Conservation (phyloP, 2,329 filamentous ascomycete genomes). For the Colletotrichum musae region DNA sequence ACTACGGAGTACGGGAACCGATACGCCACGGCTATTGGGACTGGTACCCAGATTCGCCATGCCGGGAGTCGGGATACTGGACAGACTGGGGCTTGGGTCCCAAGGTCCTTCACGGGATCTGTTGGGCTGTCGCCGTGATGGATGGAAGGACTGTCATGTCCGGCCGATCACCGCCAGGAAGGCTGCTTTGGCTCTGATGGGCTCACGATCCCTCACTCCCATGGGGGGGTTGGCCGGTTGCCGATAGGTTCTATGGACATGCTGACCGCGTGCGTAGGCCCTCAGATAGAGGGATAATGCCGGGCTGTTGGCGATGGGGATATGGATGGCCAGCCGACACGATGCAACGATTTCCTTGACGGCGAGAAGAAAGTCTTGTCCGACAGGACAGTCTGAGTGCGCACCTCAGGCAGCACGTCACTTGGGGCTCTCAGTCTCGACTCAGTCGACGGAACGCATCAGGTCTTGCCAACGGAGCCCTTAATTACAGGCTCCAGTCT, state of each 20-base stretch:
- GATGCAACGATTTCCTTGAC: not conserved
- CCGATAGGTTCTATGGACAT: not conserved
- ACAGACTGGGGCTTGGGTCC: not conserved
- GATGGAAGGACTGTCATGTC: constrained; percentile 9
- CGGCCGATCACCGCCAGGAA: constrained; percentile 11
- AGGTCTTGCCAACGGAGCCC: constrained; percentile 27
- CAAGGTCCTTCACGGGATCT: not conserved
- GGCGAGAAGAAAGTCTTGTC: not conserved
- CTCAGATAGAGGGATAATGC: not conserved
- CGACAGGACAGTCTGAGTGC: not conserved
- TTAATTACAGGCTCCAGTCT: constrained; percentile 30
- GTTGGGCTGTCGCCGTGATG: constrained; percentile 1
- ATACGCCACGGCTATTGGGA: no score
- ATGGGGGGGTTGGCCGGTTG: constrained; percentile 6
- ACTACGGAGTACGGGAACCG: not conserved
- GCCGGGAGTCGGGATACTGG: not conserved
- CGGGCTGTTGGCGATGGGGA: not conserved
- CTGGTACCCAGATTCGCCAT: constrained; percentile 15
- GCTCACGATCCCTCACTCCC: constrained; percentile 1
- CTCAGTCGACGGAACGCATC: constrained; percentile 28
- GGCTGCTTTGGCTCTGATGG: constrained; percentile 13
- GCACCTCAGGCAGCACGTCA: not conserved
- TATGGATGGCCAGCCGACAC: not conserved
- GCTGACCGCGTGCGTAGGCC: not conserved
- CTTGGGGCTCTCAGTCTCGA: constrained; percentile 23